These are phyloP conservation scores for Globisporangium yorkense DNA, from an alignment of 352 stramenopile genomes.

Conservation along the genomic window DNA sequence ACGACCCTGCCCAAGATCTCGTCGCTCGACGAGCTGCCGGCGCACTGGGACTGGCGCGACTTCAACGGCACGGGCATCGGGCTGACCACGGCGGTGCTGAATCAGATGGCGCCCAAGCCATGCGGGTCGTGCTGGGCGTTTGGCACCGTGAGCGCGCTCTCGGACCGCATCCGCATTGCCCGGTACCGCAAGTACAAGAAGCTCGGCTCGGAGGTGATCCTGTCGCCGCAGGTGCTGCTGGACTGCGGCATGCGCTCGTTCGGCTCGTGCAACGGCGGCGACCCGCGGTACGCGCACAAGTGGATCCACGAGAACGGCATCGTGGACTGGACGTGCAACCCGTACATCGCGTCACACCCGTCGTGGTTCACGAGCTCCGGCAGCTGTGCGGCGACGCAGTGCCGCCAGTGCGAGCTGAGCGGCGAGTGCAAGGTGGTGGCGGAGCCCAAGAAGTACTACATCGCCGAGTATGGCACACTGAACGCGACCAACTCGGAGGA, in stretches of 20 bases:
- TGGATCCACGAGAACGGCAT: slow-evolving; percentile 84
- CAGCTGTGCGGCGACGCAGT: slow-evolving; percentile 57
- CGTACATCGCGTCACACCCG: slow-evolving; percentile 75
- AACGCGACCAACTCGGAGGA: slow-evolving; percentile 58
- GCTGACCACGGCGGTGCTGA: slow-evolving; percentile 65
- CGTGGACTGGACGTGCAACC: slow-evolving; percentile 75
- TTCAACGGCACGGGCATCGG: slow-evolving; percentile 75
- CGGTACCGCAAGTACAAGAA: slow-evolving; percentile 50
- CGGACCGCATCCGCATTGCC: slow-evolving; percentile 72
- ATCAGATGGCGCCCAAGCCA: slow-evolving; percentile 73
- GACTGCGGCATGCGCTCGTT: slow-evolving; percentile 82
- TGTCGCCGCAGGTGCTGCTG: slow-evolving; percentile 64
- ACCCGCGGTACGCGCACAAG: slow-evolving; percentile 74
- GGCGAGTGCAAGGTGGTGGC: slow-evolving; percentile 53
- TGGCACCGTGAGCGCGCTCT: slow-evolving; percentile 60
- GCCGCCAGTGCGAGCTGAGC: slow-evolving; percentile 53
- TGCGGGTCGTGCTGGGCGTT: slow-evolving; percentile 82
- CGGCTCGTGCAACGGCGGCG: slow-evolving; percentile 70
- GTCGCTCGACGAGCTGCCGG: slow-evolving; percentile 56
- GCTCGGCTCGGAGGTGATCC: slow-evolving; percentile 47
- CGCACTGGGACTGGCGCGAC: slow-evolving; percentile 75
- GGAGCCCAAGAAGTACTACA: slow-evolving; percentile 57
- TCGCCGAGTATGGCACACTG: slow-evolving; percentile 71
- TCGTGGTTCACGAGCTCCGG: slow-evolving; percentile 56
- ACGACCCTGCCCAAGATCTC: slow-evolving; percentile 31